These are phyloP conservation scores for Hypoxylon fragiforme DNA, from an alignment of 495 filamentous ascomycete genomes.

Conservation along the genomic window DNA sequence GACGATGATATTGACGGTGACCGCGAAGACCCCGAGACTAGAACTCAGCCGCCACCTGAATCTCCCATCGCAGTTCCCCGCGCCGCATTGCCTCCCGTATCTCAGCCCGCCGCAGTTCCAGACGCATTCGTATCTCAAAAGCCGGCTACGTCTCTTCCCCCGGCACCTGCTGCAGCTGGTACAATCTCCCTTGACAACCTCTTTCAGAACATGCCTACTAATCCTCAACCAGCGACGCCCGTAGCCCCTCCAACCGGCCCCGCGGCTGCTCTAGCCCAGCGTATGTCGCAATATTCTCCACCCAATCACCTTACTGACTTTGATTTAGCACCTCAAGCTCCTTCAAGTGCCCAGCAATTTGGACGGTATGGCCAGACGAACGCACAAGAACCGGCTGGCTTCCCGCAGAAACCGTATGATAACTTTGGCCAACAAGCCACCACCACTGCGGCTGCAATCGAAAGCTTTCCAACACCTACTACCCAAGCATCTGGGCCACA, in stretches of 20 bases:
- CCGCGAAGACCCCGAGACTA: constrained; percentile 91
- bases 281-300: constrained; percentile 36
- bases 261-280: constrained; percentile 36
- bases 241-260: constrained; percentile 39
- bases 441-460: constrained; percentile 48
- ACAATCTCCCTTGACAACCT: constrained; percentile 24
- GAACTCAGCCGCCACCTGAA: constrained; percentile 90
- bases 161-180: constrained; percentile 47
- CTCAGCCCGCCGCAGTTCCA: constrained; percentile 56
- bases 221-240: constrained; percentile 38
- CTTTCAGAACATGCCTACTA: constrained; percentile 27
- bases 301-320: constrained; percentile 35
- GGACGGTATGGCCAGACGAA: constrained; percentile 67
- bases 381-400: constrained; percentile 61
- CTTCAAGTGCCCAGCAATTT: constrained; percentile 61
- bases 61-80: constrained; percentile 89
- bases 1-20: constrained; percentile 89
- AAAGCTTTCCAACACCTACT: constrained; percentile 61
- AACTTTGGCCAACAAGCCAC: constrained; percentile 74
- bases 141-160: constrained; percentile 65
- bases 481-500: constrained; percentile 61
- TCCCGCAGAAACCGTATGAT: constrained; percentile 82
- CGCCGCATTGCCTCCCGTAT: constrained; percentile 82
- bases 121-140: constrained; percentile 64
- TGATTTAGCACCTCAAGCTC: constrained; percentile 35